Evolutionary conservation across 2,329 filamentous ascomycete species (phyloP), one percentile per base, ranked within the genome.

Genomic region (Paraconiothyrium sp.): DNA sequence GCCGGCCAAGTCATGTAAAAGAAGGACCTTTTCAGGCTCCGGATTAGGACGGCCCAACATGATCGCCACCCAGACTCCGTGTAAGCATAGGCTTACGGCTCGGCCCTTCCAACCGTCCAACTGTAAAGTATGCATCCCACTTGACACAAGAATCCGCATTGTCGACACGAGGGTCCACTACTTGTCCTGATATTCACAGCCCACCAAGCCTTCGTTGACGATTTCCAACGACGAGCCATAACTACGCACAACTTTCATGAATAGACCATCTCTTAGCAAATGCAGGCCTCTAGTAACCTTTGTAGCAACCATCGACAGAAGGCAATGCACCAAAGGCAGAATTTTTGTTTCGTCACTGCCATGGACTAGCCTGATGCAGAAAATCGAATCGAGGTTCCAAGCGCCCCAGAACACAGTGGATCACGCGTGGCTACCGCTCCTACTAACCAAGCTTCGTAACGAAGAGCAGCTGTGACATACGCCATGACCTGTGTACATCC

Each of bases 391-490:
- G 50, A 54, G 22, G 9, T 34, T 6, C 37, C 20, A 54, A 30
- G 35, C 14, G 22, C 22, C 22, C 50, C 11, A 13, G 32, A 6
- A 11, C 8, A 35, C n/a, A 14, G 50, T 54, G 50, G 35, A 54
- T 27, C 50, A 43, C 50, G 41, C 50, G 50, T 43, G 50, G 37
- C 22, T 54, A 11, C 24, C 11, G 35, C 50, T 20, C 30, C 13
- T 22, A 30, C 35, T 41, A 41, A 27, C 22, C 20, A 22, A 14
- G 24, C 22, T 20, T 54, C 50, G 35, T 54, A 43, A 30, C 50
- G 50, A 54, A 37, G 35, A 13, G 50, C 35, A 41, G 50, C 50
- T 22, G 50, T 41, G 50, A 37, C 35, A 27, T 43, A n/a, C 49
- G 11, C 16, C 34, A 52, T 41, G 22, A 43, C 35, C 27, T 32